These are phyloP conservation scores for Lecanicillium sp. DNA, from an alignment of 2,329 filamentous ascomycete genomes.

Conservation along the genomic window DNA sequence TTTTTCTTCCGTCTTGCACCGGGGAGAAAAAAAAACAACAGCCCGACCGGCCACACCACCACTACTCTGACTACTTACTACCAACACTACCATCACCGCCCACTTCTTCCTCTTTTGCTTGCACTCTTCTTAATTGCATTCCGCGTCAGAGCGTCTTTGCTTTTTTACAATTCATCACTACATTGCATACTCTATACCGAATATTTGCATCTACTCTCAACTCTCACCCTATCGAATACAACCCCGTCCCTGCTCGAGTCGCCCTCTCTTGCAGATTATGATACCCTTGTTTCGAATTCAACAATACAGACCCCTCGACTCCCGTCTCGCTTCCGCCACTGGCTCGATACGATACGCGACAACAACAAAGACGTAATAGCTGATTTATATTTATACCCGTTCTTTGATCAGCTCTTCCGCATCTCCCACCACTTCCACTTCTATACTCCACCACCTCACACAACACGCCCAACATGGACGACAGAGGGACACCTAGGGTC, in stretches of 20 bases:
- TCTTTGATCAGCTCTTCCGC: conserved; percentile 16
- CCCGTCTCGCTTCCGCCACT: background rate
- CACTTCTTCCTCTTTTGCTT: too few relatives aligned
- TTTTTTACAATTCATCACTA: too few relatives aligned
- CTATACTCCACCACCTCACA: conserved; percentile 26
- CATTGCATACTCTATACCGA: too few relatives aligned
- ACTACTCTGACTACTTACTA: too few relatives aligned
- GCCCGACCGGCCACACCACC: too few relatives aligned
- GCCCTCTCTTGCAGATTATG: conserved; percentile 5
- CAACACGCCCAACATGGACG: conserved; percentile 18
- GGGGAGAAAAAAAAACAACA: too few relatives aligned
- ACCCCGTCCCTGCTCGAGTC: background rate
- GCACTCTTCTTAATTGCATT: too few relatives aligned
- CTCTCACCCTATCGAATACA: too few relatives aligned
- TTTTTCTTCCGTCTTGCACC: too few relatives aligned
- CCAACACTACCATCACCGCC: too few relatives aligned
- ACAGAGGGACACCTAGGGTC: conserved; percentile 21
- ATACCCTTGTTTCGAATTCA: conserved; percentile 13
- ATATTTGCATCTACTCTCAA: too few relatives aligned
- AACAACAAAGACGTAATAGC: conserved; percentile 2
- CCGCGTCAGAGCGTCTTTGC: too few relatives aligned
- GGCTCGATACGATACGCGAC: background rate
- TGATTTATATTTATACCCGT: conserved; percentile 10
- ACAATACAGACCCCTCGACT: background rate
- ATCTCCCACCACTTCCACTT: background rate